These are phyloP conservation scores for Trifolium repens DNA, from an alignment of 306 rosid species.

Conservation along the genomic window DNA sequence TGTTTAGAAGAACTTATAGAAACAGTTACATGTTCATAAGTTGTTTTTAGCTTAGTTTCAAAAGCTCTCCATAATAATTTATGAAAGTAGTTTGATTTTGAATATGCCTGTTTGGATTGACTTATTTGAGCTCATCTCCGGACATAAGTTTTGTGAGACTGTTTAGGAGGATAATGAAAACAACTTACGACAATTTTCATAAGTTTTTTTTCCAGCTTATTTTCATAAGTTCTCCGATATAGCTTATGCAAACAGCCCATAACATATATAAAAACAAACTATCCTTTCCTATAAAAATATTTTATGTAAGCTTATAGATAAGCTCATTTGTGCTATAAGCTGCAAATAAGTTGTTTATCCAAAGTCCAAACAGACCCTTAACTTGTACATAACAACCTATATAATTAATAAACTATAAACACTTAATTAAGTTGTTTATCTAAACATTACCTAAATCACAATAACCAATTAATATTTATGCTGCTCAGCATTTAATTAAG, in stretches of 20 bases:
- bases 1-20: neutral
- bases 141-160: neutral
- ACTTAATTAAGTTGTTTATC: neutral
- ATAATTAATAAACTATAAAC: neutral
- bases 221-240: too few relatives aligned
- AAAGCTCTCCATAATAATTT: neutral
- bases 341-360: neutral
- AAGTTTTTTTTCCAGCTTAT: too few relatives aligned
- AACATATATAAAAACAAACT: neutral
- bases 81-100: neutral
- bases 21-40: neutral
- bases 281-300: neutral
- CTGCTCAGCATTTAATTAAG: neutral
- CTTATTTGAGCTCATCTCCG: neutral
- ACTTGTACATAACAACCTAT: too few relatives aligned
- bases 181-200: neutral
- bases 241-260: too few relatives aligned
- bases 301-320: neutral
- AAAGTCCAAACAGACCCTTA: neutral
- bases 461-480: too few relatives aligned
- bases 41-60: neutral
- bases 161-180: too few relatives aligned
- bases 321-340: neutral
- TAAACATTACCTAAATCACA: neutral
- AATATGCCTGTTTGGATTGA: neutral